Conservation (phyloP, 208 protist genomes). For the Leptomonas seymouri region DNA sequence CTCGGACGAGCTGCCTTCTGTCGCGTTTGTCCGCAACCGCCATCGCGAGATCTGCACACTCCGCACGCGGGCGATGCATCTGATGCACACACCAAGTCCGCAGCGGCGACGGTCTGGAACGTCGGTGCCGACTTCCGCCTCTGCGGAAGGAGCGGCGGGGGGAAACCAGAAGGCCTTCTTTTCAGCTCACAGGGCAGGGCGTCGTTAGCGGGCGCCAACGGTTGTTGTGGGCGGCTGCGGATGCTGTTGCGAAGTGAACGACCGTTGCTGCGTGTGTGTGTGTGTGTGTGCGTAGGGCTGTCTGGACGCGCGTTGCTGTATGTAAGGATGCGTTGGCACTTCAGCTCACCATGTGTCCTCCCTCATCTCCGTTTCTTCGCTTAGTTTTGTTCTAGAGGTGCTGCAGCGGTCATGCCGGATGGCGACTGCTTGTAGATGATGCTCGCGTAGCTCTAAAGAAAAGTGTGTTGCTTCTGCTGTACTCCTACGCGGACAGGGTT, state of each 20-base stretch:
- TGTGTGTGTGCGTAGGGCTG: neutral
- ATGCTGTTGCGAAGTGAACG: too few species aligned
- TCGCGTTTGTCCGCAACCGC: conserved; percentile 27
- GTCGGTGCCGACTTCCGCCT: conserved; percentile 3
- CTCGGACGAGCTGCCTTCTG: conserved; percentile 13
- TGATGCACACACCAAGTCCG: conserved; percentile 15
- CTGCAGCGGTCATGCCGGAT: too few species aligned
- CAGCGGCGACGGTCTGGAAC: neutral
- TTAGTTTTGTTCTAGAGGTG: too few species aligned
- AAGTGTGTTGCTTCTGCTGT: too few species aligned
- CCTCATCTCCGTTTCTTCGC: too few species aligned
- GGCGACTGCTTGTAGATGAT: too few species aligned
- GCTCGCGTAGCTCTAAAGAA: too few species aligned
- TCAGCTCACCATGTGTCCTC: too few species aligned
- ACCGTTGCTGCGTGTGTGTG: neutral
- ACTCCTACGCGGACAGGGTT: too few species aligned
- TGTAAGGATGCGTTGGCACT: too few species aligned
- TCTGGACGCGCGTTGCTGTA: too few species aligned
- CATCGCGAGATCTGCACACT: conserved; percentile 18
- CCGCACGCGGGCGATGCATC: conserved; percentile 24
- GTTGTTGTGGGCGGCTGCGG: too few species aligned
- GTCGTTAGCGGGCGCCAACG: neutral
- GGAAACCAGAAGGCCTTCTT: neutral
- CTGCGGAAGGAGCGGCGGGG: neutral
- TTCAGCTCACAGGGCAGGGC: neutral